Conservation (phyloP, 352 stramenopile genomes). For the Thraustochytrium striatum region DNA sequence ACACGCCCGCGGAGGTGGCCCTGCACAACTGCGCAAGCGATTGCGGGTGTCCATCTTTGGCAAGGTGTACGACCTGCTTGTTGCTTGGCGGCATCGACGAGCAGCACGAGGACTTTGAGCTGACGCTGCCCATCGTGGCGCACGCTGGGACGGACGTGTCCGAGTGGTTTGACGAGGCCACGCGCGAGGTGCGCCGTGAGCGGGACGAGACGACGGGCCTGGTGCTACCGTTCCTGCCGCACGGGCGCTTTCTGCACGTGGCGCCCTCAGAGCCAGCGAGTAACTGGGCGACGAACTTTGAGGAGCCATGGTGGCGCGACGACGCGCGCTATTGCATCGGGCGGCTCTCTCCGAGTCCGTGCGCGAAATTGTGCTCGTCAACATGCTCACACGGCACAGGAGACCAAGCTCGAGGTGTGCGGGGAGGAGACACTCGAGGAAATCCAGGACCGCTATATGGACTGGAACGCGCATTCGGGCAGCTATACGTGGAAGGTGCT, state of each 20-base stretch:
- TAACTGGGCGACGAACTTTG: constrained; percentile 67
- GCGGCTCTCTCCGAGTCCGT: constrained; percentile 65
- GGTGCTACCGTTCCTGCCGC: constrained; percentile 70
- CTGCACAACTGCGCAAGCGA: constrained; percentile 74
- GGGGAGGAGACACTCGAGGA: constrained; percentile 56
- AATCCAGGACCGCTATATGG: constrained; percentile 64
- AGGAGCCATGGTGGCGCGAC: constrained; percentile 80
- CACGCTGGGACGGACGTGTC: constrained; percentile 80
- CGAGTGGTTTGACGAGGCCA: constrained; percentile 79
- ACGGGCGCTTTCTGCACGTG: constrained; percentile 77
- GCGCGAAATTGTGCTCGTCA: constrained; percentile 76
- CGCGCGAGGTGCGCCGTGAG: constrained; percentile 69
- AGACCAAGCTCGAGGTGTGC: constrained; percentile 75
- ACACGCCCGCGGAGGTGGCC: constrained; percentile 64
- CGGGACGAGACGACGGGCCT: constrained; percentile 70
- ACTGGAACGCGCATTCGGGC: constrained; percentile 74
- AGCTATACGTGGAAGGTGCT: constrained; percentile 86
- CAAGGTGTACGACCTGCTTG: no score
- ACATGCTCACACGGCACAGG: constrained; percentile 81
- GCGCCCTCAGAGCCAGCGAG: constrained; percentile 69
- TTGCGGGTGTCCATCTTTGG: constrained; percentile 58
- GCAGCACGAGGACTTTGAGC: constrained; percentile 1
- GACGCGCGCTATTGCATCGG: constrained; percentile 65
- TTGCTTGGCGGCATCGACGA: constrained; percentile 64
- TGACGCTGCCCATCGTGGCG: constrained; percentile 61